Percentiles rank a stretch among this genome's conserved stretches.
Evolutionary conservation across 2,329 filamentous ascomycete species (phyloP).

Genomic region (Dryadomyces quercus-mongolicae): DNA sequence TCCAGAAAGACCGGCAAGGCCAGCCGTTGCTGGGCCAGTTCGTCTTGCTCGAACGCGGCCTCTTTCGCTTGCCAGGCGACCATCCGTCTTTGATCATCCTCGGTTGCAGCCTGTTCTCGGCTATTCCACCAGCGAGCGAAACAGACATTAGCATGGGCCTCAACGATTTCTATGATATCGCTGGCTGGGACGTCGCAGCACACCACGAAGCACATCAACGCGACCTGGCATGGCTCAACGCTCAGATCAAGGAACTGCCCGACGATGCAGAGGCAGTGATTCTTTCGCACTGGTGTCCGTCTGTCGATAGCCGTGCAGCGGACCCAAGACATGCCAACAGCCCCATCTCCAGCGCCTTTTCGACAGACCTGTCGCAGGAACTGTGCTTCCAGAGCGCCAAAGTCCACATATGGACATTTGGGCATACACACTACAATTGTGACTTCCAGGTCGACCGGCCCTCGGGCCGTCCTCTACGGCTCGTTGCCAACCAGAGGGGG

Average conservation of each 20-base stretch:
- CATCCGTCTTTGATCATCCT: constrained; percentile 19
- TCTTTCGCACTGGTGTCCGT: constrained; percentile 30
- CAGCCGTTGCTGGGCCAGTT: constrained; percentile 27
- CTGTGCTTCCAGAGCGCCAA: constrained; percentile 21
- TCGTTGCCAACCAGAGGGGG: constrained; percentile 15
- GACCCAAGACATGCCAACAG: constrained; percentile 23
- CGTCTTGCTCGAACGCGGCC: constrained; percentile 23
- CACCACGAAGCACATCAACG: constrained; percentile 25
- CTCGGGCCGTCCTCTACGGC: constrained; percentile 14
- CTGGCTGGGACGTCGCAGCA: constrained; percentile 16
- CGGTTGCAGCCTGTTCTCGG: constrained; percentile 34
- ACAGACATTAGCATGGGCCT: constrained; percentile 28
- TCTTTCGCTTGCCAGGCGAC: constrained; percentile 14
- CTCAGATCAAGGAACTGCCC: constrained; percentile 11
- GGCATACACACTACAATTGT: constrained; percentile 36
- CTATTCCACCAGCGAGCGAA: constrained; percentile 23
- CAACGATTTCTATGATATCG: constrained; percentile 38
- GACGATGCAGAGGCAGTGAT: constrained; percentile 20
- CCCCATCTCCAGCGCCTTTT: constrained; percentile 20
- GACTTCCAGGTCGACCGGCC: constrained; percentile 18
- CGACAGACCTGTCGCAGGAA: constrained; percentile 24
- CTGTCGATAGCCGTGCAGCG: constrained; percentile 18
- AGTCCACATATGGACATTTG: constrained; percentile 34
- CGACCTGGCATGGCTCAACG: constrained; percentile 32
- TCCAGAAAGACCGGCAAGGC: background rate